phyloP scores from a whole-genome alignment of 116 monocot genomes.

The Phalaenopsis hybrid region DNA sequence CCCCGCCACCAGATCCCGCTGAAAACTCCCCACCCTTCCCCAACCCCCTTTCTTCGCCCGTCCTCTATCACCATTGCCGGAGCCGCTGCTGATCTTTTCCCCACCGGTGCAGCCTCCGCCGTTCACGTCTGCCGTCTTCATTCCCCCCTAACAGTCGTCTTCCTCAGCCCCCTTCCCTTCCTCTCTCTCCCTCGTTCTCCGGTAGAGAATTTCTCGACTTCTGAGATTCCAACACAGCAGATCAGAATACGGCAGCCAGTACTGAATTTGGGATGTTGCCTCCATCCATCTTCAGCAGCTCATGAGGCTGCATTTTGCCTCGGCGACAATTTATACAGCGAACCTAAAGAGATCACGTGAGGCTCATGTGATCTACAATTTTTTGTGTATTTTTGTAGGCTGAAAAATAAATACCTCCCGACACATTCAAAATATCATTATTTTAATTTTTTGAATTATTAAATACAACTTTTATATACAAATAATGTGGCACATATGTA shows the following conservation, averaged over 20 bases:
- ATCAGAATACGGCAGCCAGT: neutral
- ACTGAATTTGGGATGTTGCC: neutral
- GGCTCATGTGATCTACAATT: too few relatives aligned
- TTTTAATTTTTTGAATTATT: too few relatives aligned
- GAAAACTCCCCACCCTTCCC: conserved; percentile 47
- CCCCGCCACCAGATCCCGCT: conserved; percentile 81
- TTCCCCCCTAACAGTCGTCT: neutral
- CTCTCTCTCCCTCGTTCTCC: neutral
- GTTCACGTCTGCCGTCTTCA: neutral
- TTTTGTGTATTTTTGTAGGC: too few relatives aligned
- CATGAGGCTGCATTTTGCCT: too few relatives aligned
- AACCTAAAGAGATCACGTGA: too few relatives aligned
- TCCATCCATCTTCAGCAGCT: neutral
- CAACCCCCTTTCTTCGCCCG: conserved; percentile 2
- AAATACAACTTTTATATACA: too few relatives aligned
- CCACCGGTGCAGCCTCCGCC: neutral
- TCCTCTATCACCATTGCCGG: neutral
- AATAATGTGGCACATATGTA: too few relatives aligned
- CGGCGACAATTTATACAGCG: too few relatives aligned
- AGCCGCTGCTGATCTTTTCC: conserved; percentile 2
- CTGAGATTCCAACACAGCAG: neutral
- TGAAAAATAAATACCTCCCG: too few relatives aligned
- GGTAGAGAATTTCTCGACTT: neutral
- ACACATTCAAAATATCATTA: too few relatives aligned
- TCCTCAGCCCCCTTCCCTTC: neutral